Evolutionary conservation across 768 basidiomycete species (phyloP).

Genomic region (Hysterangium stoloniferum): DNA sequence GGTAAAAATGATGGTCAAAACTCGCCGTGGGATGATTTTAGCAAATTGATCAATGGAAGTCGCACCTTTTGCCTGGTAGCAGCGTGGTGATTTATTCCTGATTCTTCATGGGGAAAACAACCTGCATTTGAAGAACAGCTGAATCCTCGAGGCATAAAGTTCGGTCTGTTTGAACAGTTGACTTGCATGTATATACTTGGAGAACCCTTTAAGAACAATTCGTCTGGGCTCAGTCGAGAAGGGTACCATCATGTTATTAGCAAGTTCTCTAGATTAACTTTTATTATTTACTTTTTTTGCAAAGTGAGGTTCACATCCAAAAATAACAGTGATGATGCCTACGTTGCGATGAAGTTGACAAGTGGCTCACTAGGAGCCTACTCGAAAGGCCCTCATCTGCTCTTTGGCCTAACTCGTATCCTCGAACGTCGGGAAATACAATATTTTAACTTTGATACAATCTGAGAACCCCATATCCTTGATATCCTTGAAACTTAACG

Average conservation of each 20-base stretch:
- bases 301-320: too few relatives aligned
- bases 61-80: constrained; percentile 10
- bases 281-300: neutral
- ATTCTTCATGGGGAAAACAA: constrained; percentile 17
- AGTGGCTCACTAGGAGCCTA: too few relatives aligned
- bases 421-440: too few relatives aligned
- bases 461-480: too few relatives aligned
- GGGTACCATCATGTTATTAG: constrained; percentile 21
- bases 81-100: neutral
- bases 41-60: constrained; percentile 35
- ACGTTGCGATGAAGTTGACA: too few relatives aligned
- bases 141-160: too few relatives aligned
- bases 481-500: too few relatives aligned
- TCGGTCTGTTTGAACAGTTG: constrained; percentile 18
- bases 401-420: too few relatives aligned
- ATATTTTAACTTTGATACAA: too few relatives aligned
- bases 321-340: too few relatives aligned
- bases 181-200: constrained; percentile 9
- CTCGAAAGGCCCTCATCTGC: too few relatives aligned
- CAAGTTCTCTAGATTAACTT: constrained; percentile 13
- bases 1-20: constrained; percentile 31
- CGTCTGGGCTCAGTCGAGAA: constrained; percentile 15
- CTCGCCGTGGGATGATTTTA: constrained; percentile 36
- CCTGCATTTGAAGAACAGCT: constrained; percentile 21
- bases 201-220: neutral